Conservation (phyloP, 2,329 filamentous ascomycete genomes). For the Lanzia echinophila region DNA sequence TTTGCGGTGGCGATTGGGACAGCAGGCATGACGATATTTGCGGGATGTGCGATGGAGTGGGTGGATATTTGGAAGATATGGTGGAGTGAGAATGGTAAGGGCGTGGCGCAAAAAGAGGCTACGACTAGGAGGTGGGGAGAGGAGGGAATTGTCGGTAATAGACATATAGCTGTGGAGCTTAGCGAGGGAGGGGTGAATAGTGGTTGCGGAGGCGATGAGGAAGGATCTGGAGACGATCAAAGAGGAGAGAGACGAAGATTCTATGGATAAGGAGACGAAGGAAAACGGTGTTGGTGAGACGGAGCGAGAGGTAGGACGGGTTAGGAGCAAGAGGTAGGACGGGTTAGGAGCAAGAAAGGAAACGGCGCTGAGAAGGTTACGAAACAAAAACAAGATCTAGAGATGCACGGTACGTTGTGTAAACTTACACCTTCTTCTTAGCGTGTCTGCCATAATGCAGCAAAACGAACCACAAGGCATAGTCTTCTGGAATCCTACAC, state of each 20-base stretch:
- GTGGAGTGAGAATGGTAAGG: neutral
- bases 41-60: conserved; percentile 48
- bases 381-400: no score
- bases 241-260: neutral
- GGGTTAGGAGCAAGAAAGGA: no score
- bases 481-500: no score
- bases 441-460: no score
- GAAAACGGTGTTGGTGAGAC: no score
- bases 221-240: neutral
- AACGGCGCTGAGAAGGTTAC: no score
- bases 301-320: no score
- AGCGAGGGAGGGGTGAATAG: neutral
- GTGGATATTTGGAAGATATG: conserved; percentile 35
- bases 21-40: conserved; percentile 40
- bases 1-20: conserved; percentile 50
- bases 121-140: neutral
- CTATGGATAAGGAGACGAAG: no score
- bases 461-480: no score
- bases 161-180: neutral
- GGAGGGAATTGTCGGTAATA: neutral
- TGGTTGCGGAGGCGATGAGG: neutral
- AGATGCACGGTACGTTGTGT: no score
- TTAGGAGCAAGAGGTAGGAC: no score
- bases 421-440: no score
- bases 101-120: neutral